Conservation (phyloP, 176 grass and related monocot genomes). For the Aegilops sharonensis region DNA sequence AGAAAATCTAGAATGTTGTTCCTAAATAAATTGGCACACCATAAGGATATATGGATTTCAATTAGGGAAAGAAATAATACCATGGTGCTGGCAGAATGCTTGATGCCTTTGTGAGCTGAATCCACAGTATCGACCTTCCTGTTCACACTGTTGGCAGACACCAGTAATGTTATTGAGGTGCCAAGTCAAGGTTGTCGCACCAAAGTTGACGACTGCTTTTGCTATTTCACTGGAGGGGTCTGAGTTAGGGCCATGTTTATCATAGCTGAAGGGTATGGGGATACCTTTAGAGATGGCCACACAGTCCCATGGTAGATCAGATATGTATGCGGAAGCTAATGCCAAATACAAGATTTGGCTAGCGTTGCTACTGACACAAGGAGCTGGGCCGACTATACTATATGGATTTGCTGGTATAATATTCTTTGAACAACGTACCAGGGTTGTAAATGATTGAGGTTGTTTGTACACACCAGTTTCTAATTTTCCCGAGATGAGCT, state of each 20-base stretch:
- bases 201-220: constrained; percentile 12
- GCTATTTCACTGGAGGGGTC: neutral
- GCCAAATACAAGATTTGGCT: neutral
- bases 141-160: constrained; percentile 28
- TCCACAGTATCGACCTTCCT: constrained; percentile 9
- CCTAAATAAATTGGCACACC: too few relatives aligned
- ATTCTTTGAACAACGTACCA: too few relatives aligned
- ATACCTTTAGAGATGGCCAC: neutral
- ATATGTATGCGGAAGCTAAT: neutral
- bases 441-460: too few relatives aligned
- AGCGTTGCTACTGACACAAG: too few relatives aligned
- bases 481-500: neutral
- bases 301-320: neutral
- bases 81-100: too few relatives aligned
- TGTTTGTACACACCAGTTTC: constrained; percentile 23
- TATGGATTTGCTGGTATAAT: too few relatives aligned
- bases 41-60: too few relatives aligned
- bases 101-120: too few relatives aligned
- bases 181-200: constrained; percentile 31
- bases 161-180: neutral
- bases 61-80: too few relatives aligned
- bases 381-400: too few relatives aligned
- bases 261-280: neutral
- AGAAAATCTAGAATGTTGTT: too few relatives aligned
- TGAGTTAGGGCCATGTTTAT: neutral